Conservation (phyloP, 495 filamentous ascomycete genomes). For the Talaromyces stipitatus region DNA sequence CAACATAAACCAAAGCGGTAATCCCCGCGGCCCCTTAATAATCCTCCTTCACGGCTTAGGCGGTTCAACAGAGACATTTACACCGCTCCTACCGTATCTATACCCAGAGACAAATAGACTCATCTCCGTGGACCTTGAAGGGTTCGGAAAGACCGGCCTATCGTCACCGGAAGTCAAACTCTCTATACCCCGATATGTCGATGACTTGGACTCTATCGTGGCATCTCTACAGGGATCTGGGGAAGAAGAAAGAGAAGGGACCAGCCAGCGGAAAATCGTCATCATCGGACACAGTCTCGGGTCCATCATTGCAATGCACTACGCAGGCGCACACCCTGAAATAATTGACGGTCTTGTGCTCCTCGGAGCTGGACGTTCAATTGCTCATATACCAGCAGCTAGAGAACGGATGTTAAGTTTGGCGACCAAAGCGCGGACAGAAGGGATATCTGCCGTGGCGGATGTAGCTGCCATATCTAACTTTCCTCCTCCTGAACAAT, state of each 20-base stretch:
- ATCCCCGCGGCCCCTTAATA: not conserved
- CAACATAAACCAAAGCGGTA: not conserved
- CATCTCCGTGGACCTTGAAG: slow-evolving; percentile 1
- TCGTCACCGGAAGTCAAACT: slow-evolving; percentile 8
- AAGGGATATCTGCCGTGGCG: slow-evolving; percentile 2
- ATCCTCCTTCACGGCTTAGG: slow-evolving; percentile 1
- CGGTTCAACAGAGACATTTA: not conserved
- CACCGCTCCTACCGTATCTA: not conserved
- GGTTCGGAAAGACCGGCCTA: slow-evolving; percentile 2
- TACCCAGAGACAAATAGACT: slow-evolving; percentile 2
- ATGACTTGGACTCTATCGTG: slow-evolving; percentile 15
- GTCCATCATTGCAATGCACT: slow-evolving; percentile 2
- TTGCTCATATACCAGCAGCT: slow-evolving; percentile 1
- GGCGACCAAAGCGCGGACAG: not conserved
- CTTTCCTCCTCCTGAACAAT: not conserved
- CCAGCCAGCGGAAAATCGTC: not conserved
- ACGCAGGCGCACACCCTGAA: not conserved
- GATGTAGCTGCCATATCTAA: slow-evolving; percentile 1
- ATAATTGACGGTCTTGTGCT: not conserved
- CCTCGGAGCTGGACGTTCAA: not conserved
- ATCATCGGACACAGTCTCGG: slow-evolving; percentile 4
- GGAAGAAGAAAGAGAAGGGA: not conserved
- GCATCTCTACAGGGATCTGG: slow-evolving; percentile 3
- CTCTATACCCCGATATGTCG: slow-evolving; percentile 15
- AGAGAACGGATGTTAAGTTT: slow-evolving; percentile 4